phyloP scores from a whole-genome alignment of 169 alveolate species.

The Cryptosporidium tyzzeri region DNA sequence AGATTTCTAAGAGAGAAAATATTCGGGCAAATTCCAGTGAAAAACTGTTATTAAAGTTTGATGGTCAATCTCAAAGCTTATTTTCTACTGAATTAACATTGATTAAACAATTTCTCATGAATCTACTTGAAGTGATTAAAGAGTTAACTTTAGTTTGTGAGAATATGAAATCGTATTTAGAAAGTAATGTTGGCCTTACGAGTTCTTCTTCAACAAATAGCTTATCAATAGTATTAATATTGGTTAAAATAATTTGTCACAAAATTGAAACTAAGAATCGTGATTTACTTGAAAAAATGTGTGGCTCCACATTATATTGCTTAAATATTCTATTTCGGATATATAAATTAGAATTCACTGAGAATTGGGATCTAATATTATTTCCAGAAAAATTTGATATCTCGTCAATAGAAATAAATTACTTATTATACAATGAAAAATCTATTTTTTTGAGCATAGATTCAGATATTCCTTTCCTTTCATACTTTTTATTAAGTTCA shows the following conservation, averaged over 20 bases:
- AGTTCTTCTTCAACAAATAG: slow-evolving; percentile 25
- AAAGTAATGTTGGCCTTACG: slow-evolving; percentile 28
- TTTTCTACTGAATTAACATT: neutral
- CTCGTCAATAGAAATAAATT: neutral
- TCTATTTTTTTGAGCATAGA: neutral
- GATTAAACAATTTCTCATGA: neutral
- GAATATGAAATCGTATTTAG: slow-evolving; percentile 18
- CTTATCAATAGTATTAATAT: slow-evolving; percentile 49
- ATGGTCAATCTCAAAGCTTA: neutral
- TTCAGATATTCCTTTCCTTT: slow-evolving; percentile 39
- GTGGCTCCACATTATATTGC: slow-evolving; percentile 26
- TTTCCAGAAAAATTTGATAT: slow-evolving; percentile 28
- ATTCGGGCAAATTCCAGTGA: neutral
- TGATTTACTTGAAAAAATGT: slow-evolving; percentile 15
- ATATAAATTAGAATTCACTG: slow-evolving; percentile 61
- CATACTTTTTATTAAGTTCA: slow-evolving; percentile 36
- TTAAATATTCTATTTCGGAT: slow-evolving; percentile 17
- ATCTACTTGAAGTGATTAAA: slow-evolving; percentile 8
- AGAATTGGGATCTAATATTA: slow-evolving; percentile 57
- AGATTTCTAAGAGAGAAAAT: neutral
- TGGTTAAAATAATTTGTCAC: slow-evolving; percentile 11
- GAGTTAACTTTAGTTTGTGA: slow-evolving; percentile 33
- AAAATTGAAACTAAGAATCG: neutral
- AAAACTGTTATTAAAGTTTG: neutral
- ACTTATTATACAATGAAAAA: neutral